Base-by-base conservation (phyloP, 1,284 basidiomycete species). In the Ceratobasidium sp. region DNA sequence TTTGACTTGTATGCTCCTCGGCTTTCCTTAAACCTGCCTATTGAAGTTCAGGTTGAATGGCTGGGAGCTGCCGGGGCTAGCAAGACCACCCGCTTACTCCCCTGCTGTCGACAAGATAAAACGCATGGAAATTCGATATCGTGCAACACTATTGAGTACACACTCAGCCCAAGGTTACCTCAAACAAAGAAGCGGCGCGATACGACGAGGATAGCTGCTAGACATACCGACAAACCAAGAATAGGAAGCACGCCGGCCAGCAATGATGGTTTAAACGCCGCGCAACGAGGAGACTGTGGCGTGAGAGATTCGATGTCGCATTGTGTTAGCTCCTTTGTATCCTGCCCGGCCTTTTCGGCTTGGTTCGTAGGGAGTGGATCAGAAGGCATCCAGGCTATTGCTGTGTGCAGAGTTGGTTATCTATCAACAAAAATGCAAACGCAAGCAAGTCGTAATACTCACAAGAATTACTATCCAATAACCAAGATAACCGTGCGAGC, bases 401-500 rank as follows among this genome's bases (percentile, higher is more conserved):
- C 41, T 43, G 41, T 8, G 41, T 14, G 7, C 14, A 43, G 41
- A 43, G 7, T 43, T 43, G 14, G 8, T 14, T 43, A 43, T 14
- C 8, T n/a, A n/a, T n/a, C n/a, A n/a, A n/a, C n/a, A n/a, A n/a
- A n/a, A n/a, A n/a, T n/a, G n/a, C n/a, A n/a, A n/a, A n/a, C n/a
- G n/a, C n/a, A n/a, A n/a, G n/a, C n/a, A n/a, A n/a, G n/a, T n/a
- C n/a, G n/a, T n/a, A 43, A 14, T 14, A 43, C 41, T 43, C 41
- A 43, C 41, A 43, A n/a, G n/a, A n/a, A n/a, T n/a, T n/a, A n/a
- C n/a, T n/a, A n/a, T 95, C 93, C 80, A 98, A 86, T 74, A 98
- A 86, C 54, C 95, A 88, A 83, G 96, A 98, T 71, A 99, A 85
- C 79, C 97, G 88, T 77, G 96, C 88, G 73, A 99, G 86, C 4